Conservation (phyloP, 495 filamentous ascomycete species). For the Peziza echinospora region DNA sequence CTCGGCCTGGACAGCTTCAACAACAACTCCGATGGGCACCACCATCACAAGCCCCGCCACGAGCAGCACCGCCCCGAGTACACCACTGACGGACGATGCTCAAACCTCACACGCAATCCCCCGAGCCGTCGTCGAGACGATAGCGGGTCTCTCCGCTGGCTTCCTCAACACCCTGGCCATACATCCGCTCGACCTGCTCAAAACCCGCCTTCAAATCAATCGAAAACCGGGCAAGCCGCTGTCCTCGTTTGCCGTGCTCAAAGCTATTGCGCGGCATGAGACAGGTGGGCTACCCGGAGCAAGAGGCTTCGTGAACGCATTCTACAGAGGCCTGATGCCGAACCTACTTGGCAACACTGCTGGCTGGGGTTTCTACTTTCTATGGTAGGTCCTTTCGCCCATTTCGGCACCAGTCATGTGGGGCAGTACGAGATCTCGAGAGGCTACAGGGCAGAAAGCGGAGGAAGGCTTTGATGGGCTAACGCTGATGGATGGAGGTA, state of each 20-base stretch:
- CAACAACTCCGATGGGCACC: too few species aligned
- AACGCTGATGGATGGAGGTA: too few species aligned
- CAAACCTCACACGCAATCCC: too few species aligned
- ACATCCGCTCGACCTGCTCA: constrained; percentile 83
- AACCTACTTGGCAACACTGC: constrained; percentile 81
- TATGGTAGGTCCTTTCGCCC: constrained; percentile 31
- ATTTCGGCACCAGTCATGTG: too few species aligned
- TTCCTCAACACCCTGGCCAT: constrained; percentile 60
- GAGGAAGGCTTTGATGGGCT: too few species aligned
- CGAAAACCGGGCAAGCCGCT: constrained; percentile 20
- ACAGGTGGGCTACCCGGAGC: constrained; percentile 21
- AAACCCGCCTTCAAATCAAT: constrained; percentile 61
- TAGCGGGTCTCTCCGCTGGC: constrained; percentile 79
- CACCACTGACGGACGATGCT: too few species aligned
- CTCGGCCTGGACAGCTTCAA: too few species aligned
- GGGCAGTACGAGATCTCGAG: too few species aligned
- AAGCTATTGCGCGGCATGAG: constrained; percentile 33
- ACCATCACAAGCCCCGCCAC: too few species aligned
- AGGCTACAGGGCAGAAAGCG: too few species aligned
- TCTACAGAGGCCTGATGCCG: constrained; percentile 75
- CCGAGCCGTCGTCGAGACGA: constrained; percentile 62
- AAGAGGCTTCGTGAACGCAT: constrained; percentile 23
- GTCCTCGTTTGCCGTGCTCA: constrained; percentile 33
- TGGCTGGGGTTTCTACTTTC: constrained; percentile 83
- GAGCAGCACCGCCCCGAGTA: too few species aligned